phyloP scores from a whole-genome alignment of 495 filamentous ascomycete species.

The Podospora pseudoanserina region DNA sequence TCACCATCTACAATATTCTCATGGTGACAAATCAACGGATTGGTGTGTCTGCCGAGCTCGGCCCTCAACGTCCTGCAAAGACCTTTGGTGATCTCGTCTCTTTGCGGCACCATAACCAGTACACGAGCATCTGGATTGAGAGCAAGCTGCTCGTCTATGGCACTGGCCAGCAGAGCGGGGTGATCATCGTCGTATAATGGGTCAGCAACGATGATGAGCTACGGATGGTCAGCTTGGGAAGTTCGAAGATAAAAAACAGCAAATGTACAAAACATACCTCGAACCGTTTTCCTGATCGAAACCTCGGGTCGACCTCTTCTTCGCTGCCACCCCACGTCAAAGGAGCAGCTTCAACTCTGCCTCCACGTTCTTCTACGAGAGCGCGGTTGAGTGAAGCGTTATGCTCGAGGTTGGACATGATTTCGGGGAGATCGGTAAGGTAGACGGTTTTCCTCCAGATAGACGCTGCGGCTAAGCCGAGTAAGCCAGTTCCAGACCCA shows the following conservation, averaged over 20 bases:
- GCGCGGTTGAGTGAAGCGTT: constrained; percentile 40
- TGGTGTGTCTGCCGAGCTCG: constrained; percentile 23
- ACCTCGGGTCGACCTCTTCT: constrained; percentile 33
- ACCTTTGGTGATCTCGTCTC: constrained; percentile 40
- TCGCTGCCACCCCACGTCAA: constrained; percentile 42
- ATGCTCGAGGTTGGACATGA: constrained; percentile 42
- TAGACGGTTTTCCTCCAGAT: constrained; percentile 41
- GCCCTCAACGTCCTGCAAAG: constrained; percentile 30
- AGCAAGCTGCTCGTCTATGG: constrained; percentile 38
- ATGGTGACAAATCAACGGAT: constrained; percentile 30
- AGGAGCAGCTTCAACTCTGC: constrained; percentile 33
- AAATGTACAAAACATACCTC: constrained; percentile 25
- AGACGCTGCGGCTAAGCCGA: constrained; percentile 51
- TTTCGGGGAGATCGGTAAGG: constrained; percentile 46
- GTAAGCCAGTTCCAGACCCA: constrained; percentile 61
- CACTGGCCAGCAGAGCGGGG: constrained; percentile 41
- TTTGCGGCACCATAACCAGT: constrained; percentile 44
- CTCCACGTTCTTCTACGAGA: constrained; percentile 34
- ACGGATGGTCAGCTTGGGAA: neutral
- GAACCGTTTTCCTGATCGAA: constrained; percentile 34
- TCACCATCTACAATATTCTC: constrained; percentile 38
- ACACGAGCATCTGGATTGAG: constrained; percentile 34
- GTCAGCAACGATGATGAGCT: constrained; percentile 47
- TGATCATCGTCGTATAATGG: constrained; percentile 48
- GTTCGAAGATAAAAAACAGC: neutral